These are phyloP conservation scores for Seiridium unicorne DNA, from an alignment of 2,329 filamentous ascomycete genomes.

Conservation along the genomic window DNA sequence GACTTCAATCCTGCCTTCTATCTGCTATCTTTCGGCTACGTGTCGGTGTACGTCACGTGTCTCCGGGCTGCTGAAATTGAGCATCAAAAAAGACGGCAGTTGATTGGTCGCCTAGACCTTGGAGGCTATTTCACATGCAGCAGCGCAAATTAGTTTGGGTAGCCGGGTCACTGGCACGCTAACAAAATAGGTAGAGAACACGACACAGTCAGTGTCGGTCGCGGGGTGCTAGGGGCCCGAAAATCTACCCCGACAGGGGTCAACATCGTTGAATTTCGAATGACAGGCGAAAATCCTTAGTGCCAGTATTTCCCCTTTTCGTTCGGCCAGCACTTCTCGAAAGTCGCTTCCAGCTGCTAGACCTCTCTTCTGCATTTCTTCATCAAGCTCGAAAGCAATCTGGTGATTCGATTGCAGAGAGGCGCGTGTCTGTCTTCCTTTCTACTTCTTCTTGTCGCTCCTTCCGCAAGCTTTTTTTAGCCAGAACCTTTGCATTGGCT, in stretches of 20 bases:
- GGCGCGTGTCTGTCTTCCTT: conserved; percentile 7
- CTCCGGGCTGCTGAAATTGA: neutral
- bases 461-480: conserved; percentile 35
- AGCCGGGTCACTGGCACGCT: neutral
- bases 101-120: neutral
- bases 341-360: neutral
- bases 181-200: neutral
- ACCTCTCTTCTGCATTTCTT: conserved; percentile 2
- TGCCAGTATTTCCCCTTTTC: neutral
- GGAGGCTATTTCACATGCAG: conserved; percentile 1
- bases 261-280: neutral
- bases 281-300: neutral
- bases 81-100: neutral
- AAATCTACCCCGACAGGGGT: conserved; percentile 1
- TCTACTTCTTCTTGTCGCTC: conserved; percentile 35
- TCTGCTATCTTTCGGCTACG: neutral
- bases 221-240: neutral
- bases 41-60: neutral
- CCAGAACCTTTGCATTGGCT: conserved; percentile 20
- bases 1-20: neutral
- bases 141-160: neutral
- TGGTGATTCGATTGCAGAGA: conserved; percentile 1
- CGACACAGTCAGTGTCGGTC: neutral
- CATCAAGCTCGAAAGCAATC: neutral
- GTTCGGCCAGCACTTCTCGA: neutral